phyloP scores from a whole-genome alignment of 192 early-diverging fungal genomes.

The Spizellomyces sp. region DNA sequence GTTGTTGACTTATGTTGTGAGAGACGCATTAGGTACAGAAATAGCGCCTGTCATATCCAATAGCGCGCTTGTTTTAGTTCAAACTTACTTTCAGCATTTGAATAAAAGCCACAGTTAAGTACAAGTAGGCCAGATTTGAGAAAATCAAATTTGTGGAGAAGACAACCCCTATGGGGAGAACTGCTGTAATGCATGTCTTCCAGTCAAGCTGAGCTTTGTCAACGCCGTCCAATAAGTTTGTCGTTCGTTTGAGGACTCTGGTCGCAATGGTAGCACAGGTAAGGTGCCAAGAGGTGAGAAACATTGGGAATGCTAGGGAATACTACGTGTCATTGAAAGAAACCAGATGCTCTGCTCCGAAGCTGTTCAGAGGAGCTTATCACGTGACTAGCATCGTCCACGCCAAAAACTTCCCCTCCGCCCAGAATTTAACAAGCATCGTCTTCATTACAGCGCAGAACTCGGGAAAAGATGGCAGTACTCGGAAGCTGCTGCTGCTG shows the following conservation, averaged over 20 bases:
- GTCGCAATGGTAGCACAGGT: conserved; percentile 54
- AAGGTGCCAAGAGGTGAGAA: conserved; percentile 45
- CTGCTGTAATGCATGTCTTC: conserved; percentile 56
- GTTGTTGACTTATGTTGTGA: conserved; percentile 44
- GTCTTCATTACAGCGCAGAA: too few relatives aligned
- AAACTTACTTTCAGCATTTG: conserved; percentile 47
- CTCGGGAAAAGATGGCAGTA: too few relatives aligned
- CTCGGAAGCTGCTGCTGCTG: too few relatives aligned
- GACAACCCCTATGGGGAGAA: conserved; percentile 37
- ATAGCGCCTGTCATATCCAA: too few relatives aligned
- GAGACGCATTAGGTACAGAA: conserved; percentile 1
- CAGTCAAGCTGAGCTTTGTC: conserved; percentile 60
- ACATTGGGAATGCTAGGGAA: conserved; percentile 42
- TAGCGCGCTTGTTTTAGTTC: too few relatives aligned
- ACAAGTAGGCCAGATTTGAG: conserved; percentile 41
- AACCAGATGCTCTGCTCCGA: too few relatives aligned
- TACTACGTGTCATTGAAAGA: too few relatives aligned
- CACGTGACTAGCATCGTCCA: too few relatives aligned
- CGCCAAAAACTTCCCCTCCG: too few relatives aligned
- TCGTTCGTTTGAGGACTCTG: conserved; percentile 61
- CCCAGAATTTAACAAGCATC: too few relatives aligned
- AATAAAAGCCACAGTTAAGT: conserved; percentile 40
- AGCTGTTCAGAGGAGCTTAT: too few relatives aligned
- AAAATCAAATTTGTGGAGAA: conserved; percentile 35
- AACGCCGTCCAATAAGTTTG: conserved; percentile 56